Percentiles rank a stretch among this genome's conserved stretches.
Conservation (phyloP, 306 rosid species). For the Elaeagnus macrophylla region DNA sequence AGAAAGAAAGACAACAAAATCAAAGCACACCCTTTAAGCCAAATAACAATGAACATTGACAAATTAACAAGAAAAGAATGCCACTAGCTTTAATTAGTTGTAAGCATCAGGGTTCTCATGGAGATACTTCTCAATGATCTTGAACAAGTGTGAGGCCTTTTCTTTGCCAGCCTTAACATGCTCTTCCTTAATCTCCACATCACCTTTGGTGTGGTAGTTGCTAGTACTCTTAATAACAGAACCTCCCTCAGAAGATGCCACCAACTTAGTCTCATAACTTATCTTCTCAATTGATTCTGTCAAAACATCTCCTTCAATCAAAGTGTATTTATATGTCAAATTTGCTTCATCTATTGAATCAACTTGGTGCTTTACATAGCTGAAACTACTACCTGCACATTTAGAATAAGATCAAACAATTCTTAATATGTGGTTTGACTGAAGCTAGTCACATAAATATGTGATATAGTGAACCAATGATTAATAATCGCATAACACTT, state of each 20-base stretch:
- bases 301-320: constrained; percentile 42
- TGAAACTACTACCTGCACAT: constrained; percentile 24
- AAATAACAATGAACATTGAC: neutral
- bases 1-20: neutral
- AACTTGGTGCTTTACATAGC: constrained; percentile 29
- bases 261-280: constrained; percentile 29
- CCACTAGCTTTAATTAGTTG: constrained; percentile 12
- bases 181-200: constrained; percentile 18
- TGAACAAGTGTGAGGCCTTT: constrained; percentile 25
- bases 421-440: neutral
- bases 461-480: no score
- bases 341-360: constrained; percentile 29
- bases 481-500: no score
- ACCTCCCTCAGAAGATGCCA: constrained; percentile 31
- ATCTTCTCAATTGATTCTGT: constrained; percentile 35
- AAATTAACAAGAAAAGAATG: neutral
- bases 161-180: constrained; percentile 32
- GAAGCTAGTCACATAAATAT: no score
- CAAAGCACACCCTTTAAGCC: constrained; percentile 6
- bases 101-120: constrained; percentile 28
- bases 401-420: neutral
- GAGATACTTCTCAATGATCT: constrained; percentile 39
- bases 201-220: constrained; percentile 32
- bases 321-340: constrained; percentile 20
- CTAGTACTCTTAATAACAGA: constrained; percentile 28